phyloP scores from a whole-genome alignment of 2,329 filamentous ascomycete genomes.

The Neospermospora avenae region DNA sequence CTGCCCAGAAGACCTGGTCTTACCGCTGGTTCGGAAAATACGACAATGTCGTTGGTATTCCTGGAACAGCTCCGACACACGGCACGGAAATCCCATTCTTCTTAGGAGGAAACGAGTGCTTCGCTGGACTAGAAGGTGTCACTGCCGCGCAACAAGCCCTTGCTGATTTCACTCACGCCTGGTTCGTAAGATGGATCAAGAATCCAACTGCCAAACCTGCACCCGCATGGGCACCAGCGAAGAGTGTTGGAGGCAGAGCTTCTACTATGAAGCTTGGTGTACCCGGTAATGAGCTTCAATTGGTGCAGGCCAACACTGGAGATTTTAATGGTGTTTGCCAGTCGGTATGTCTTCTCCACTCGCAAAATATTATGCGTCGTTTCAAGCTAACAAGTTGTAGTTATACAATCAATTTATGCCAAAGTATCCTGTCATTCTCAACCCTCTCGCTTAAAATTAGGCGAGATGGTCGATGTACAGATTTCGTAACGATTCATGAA shows the following conservation, averaged over 20 bases:
- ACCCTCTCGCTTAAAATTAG: background rate
- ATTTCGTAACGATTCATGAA: background rate
- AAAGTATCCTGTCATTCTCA: conserved; percentile 14
- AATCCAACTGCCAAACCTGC: conserved; percentile 40
- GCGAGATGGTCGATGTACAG: background rate
- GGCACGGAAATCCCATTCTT: conserved; percentile 45
- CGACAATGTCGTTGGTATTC: conserved; percentile 38
- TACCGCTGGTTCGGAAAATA: conserved; percentile 45
- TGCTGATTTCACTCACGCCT: conserved; percentile 41
- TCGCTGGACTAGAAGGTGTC: conserved; percentile 34
- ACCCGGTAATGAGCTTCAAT: conserved; percentile 35
- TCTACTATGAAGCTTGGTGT: conserved; percentile 36
- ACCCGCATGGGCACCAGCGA: conserved; percentile 36
- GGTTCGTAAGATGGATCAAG: conserved; percentile 45
- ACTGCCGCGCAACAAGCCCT: conserved; percentile 40
- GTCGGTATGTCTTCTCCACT: conserved; percentile 7
- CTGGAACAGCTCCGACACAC: conserved; percentile 38
- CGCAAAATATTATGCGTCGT: too few relatives aligned
- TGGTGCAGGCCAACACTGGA: conserved; percentile 31
- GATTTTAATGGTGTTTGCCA: conserved; percentile 38
- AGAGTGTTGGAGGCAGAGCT: conserved; percentile 30
- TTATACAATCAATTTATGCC: conserved; percentile 14
- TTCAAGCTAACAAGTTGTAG: conserved; percentile 5
- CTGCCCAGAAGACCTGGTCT: conserved; percentile 40
- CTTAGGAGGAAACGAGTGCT: conserved; percentile 44